Percentiles rank a stretch among this genome's conserved stretches.
Evolutionary conservation across 2,329 filamentous ascomycete species (phyloP).

Genomic region (Uncinocarpus reesii): DNA sequence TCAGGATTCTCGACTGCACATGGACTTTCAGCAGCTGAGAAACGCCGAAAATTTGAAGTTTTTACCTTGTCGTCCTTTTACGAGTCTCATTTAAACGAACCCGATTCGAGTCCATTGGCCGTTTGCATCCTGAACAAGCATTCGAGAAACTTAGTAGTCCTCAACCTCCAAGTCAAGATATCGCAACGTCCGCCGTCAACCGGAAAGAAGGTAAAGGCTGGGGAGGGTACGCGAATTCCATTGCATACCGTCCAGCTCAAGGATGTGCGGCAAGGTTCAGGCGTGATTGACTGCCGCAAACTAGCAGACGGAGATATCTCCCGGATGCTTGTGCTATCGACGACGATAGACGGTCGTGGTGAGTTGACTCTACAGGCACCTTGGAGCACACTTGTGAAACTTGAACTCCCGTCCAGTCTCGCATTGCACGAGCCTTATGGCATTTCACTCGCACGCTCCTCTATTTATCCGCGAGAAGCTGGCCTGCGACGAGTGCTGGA

Average conservation of each 20-base stretch:
- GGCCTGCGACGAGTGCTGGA: slow-evolving; percentile 39
- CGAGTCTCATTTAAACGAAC: slow-evolving; percentile 25
- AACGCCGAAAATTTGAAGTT: slow-evolving; percentile 36
- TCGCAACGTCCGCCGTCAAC: slow-evolving; percentile 16
- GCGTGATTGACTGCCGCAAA: slow-evolving; percentile 63
- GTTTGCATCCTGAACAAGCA: slow-evolving; percentile 60
- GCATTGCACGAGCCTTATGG: slow-evolving; percentile 50
- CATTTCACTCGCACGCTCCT: slow-evolving; percentile 46
- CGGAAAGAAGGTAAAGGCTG: slow-evolving; percentile 18
- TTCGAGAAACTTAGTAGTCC: slow-evolving; percentile 56
- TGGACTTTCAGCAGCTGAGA: slow-evolving; percentile 22
- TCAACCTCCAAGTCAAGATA: slow-evolving; percentile 48
- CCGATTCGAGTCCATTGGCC: slow-evolving; percentile 28
- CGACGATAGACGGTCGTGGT: slow-evolving; percentile 52
- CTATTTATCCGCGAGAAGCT: slow-evolving; percentile 44
- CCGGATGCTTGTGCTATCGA: slow-evolving; percentile 59
- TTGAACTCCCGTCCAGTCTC: slow-evolving; percentile 51
- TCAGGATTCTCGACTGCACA: slow-evolving; percentile 38
- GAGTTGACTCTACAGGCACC: slow-evolving; percentile 64
- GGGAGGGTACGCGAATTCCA: background rate
- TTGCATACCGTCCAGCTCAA: slow-evolving; percentile 20
- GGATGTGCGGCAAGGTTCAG: slow-evolving; percentile 50
- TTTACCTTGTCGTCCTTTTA: slow-evolving; percentile 51
- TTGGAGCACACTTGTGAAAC: slow-evolving; percentile 59
- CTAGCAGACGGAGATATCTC: slow-evolving; percentile 56